Evolutionary conservation across 192 early-diverging fungal species (phyloP), one percentile per base, ranked within the genome.

Genomic region (Mycoemilia scoparia): DNA sequence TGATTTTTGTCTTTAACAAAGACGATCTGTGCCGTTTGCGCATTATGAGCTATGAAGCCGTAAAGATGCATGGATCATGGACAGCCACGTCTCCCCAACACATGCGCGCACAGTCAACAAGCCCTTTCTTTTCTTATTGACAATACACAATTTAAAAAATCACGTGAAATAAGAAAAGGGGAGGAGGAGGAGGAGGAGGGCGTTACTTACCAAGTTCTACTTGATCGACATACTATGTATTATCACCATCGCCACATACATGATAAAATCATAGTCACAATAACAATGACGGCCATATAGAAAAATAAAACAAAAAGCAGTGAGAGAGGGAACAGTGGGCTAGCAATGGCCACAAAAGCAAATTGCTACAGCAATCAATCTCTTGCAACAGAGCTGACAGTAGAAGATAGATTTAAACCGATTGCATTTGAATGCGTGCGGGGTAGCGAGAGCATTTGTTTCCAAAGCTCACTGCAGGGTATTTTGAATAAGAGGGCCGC

Each of bases 171-270:
- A 14, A 43, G 9, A 14, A 25, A 15, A 21, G 42, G 14, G 14
- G n/a, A 7, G 15, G 27, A n/a, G 12, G 5, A 28, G 22, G n/a
- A 13, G 4, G 34, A 28, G 20, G 30, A 29, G 21, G 16, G 15
- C 38, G 34, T 24, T 30, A 35, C 38, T 10, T 34, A 33, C 21
- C 22, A 14, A 51, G 42, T 46, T 60, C 58, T 21, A 27, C 14
- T 31, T 56, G 57, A 24, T 50, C 51, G 33, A 59, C 43, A 24
- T 55, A 65, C 52, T 56, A 51, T 27, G 26, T 27, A 9, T 27
- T 8, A 8, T 9, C 26, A 27, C 26, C 8, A 9, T n/a, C 26
- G 8, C 8, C 8, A n/a, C 8, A n/a, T n/a, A 9, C 26, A 9
- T n/a, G 8, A 9, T n/a, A 27, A 9, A 8, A 9, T 27, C n/a